Percentiles rank a stretch among this genome's conserved stretches.
phyloP scores from a whole-genome alignment of 305 asterid species.

The Plantago coronopus region DNA sequence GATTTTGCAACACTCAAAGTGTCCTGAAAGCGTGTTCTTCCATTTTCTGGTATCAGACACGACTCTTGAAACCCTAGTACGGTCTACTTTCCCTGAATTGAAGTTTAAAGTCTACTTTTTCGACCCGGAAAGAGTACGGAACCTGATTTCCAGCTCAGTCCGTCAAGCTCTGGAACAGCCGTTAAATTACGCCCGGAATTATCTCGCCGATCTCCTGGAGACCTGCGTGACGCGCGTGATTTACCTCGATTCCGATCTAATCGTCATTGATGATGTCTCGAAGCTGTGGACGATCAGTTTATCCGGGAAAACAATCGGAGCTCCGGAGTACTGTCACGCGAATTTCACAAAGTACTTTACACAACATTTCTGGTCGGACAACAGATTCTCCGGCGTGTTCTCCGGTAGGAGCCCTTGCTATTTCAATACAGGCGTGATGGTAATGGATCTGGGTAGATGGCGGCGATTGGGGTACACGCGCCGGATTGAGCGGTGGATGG shows the following conservation, averaged over 20 bases:
- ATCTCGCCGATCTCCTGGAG: conserved; percentile 75
- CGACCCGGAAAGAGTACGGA: conserved; percentile 76
- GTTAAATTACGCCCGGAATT: conserved; percentile 84
- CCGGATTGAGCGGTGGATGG: conserved; percentile 92
- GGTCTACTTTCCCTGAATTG: conserved; percentile 79
- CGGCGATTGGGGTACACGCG: conserved; percentile 75
- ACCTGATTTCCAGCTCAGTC: conserved; percentile 76
- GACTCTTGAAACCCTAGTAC: conserved; percentile 54
- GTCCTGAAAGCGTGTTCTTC: conserved; percentile 85
- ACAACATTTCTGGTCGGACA: conserved; percentile 57
- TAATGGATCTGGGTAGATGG: conserved; percentile 83
- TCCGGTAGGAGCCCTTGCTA: conserved; percentile 63
- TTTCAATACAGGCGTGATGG: conserved; percentile 96
- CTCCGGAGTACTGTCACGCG: conserved; percentile 93
- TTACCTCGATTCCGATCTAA: conserved; percentile 90
- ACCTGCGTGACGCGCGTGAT: conserved; percentile 76
- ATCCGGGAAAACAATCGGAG: conserved; percentile 72
- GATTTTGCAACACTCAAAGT: conserved; percentile 68
- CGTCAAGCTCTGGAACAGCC: conserved; percentile 93
- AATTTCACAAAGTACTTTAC: conserved; percentile 90
- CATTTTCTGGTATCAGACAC: conserved; percentile 82
- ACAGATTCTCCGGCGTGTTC: conserved; percentile 47
- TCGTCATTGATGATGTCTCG: conserved; percentile 71
- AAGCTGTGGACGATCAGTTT: conserved; percentile 73
- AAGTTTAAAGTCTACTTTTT: conserved; percentile 83